A percentile compares a stretch with the other conserved stretches of the same genome.
Conservation (phyloP, 768 basidiomycete genomes). For the Suillus hirtellus region DNA sequence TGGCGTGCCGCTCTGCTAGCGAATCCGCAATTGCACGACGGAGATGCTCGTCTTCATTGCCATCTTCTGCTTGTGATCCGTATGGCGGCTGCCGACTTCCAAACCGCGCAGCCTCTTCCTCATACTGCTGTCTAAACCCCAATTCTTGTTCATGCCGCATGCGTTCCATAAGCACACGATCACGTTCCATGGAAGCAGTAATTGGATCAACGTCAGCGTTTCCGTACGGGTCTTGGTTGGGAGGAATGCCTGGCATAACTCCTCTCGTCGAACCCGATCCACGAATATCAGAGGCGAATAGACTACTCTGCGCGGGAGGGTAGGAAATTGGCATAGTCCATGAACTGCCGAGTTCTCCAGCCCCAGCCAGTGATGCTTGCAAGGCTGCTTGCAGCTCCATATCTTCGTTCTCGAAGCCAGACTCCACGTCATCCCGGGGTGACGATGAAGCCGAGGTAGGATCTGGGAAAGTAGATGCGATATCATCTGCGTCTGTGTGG, state of each 20-base stretch:
- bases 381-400: constrained; percentile 84
- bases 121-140: constrained; percentile 62
- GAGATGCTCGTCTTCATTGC: constrained; percentile 58
- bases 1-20: constrained; percentile 21
- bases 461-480: constrained; percentile 65
- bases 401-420: constrained; percentile 77
- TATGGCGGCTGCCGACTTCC: constrained; percentile 13
- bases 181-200: constrained; percentile 67
- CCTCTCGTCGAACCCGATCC: constrained; percentile 18
- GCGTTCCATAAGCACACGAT: constrained; percentile 56
- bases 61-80: constrained; percentile 18
- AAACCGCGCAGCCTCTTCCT: constrained; percentile 37
- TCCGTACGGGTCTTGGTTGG: constrained; percentile 31
- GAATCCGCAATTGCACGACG: constrained; percentile 42
- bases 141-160: constrained; percentile 68
- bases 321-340: constrained; percentile 19
- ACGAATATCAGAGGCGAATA: constrained; percentile 28
- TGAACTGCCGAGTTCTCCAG: constrained; percentile 8
- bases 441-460: constrained; percentile 36
- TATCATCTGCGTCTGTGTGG: constrained; percentile 68
- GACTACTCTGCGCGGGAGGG: constrained; percentile 27
- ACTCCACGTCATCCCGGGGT: constrained; percentile 14
- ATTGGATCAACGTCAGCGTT: constrained; percentile 51
- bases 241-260: constrained; percentile 24
- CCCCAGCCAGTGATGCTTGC: constrained; percentile 68